Conservation (phyloP, 352 stramenopile genomes). For the Thalassiosira hispida region DNA sequence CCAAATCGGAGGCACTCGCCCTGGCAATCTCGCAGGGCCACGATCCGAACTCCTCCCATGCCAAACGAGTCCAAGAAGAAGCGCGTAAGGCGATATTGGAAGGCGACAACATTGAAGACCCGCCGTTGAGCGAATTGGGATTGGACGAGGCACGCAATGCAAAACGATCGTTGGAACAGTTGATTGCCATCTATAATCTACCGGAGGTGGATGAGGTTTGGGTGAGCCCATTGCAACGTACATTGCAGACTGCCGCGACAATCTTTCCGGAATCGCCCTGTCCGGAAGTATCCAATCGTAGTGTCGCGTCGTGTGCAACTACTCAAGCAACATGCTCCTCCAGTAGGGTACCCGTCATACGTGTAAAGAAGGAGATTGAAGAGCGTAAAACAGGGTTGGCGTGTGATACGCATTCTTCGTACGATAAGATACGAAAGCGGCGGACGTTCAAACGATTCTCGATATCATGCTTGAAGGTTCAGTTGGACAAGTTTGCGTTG, state of each 20-base stretch:
- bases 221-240: slow-evolving; percentile 53
- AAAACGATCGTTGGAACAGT: slow-evolving; percentile 6
- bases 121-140: slow-evolving; percentile 54
- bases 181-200: slow-evolving; percentile 32
- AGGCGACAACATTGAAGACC: slow-evolving; percentile 48
- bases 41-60: slow-evolving; percentile 33
- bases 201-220: slow-evolving; percentile 57
- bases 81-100: slow-evolving; percentile 49
- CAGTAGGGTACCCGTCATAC: slow-evolving; percentile 24
- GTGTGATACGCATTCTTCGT: slow-evolving; percentile 45
- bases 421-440: slow-evolving; percentile 11
- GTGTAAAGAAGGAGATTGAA: slow-evolving; percentile 59
- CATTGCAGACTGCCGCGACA: slow-evolving; percentile 52
- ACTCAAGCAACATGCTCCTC: neutral
- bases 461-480: slow-evolving; percentile 26
- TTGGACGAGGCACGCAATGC: slow-evolving; percentile 43
- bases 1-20: slow-evolving; percentile 32
- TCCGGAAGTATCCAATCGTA: neutral
- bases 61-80: slow-evolving; percentile 43
- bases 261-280: slow-evolving; percentile 40
- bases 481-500: slow-evolving; percentile 10
- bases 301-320: neutral
- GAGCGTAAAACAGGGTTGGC: slow-evolving; percentile 57
- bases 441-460: slow-evolving; percentile 43
- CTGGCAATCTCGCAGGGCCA: slow-evolving; percentile 21